Evolutionary conservation across 306 rosid species (phyloP).

Genomic region (barrel medic (Medicago truncatula)): DNA sequence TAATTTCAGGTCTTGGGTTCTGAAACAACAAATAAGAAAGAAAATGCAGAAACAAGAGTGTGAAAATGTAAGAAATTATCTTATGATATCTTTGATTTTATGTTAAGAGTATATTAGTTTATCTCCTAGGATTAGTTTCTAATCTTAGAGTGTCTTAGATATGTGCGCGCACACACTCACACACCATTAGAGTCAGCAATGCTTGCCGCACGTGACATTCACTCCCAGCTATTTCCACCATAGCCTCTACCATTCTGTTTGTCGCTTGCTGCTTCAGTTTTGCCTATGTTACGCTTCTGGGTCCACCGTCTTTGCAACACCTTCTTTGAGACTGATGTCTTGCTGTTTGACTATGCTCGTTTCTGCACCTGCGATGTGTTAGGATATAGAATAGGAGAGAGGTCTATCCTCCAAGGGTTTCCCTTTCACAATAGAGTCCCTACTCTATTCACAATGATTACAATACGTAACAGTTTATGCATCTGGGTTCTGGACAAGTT

Average conservation of each 20-base stretch:
- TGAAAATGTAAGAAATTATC: background rate
- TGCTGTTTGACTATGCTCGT: background rate
- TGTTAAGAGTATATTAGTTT: slow-evolving; percentile 1
- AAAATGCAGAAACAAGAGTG: background rate
- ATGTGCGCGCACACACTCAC: too few species aligned
- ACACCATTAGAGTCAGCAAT: too few species aligned
- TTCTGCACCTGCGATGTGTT: background rate
- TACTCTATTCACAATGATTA: background rate
- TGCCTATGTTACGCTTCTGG: background rate
- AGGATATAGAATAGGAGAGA: background rate
- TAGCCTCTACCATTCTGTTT: background rate
- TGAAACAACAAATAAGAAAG: background rate
- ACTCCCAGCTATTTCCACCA: too few species aligned
- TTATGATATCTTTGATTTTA: background rate
- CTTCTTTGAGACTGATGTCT: background rate
- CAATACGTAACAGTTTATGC: background rate
- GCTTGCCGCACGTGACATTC: too few species aligned
- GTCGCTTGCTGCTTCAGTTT: background rate
- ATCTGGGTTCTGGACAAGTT: too few species aligned
- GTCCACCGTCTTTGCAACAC: background rate
- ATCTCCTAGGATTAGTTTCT: background rate
- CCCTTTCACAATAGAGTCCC: background rate
- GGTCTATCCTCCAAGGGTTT: background rate
- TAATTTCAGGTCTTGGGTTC: background rate
- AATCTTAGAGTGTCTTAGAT: slow-evolving; percentile 3